phyloP scores from a whole-genome alignment of 1,139 yeast species.

The Pichia sp. region DNA sequence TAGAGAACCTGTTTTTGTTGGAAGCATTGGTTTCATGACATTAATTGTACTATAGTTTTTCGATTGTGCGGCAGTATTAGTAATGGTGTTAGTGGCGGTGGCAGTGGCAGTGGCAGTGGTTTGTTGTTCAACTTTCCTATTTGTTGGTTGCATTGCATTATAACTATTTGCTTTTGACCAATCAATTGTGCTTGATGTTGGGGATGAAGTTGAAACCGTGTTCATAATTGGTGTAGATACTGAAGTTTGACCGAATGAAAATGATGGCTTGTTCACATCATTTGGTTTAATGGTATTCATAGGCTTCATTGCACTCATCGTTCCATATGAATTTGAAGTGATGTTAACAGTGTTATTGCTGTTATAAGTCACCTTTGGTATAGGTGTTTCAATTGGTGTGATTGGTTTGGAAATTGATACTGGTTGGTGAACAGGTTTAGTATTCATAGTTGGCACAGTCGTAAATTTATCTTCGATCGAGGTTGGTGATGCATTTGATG shows the following conservation, averaged over 20 bases:
- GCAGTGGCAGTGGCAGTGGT: too few relatives aligned
- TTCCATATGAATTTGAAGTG: not conserved
- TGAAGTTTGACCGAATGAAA: constrained; percentile 10
- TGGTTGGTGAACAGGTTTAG: not conserved
- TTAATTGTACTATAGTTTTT: not conserved
- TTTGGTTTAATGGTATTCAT: not conserved
- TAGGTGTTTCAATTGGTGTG: not conserved
- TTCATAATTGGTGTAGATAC: not conserved
- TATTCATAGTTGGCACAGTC: not conserved
- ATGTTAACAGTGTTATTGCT: not conserved
- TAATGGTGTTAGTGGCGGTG: too few relatives aligned
- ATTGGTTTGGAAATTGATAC: not conserved
- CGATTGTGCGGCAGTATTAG: not conserved
- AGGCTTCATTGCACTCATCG: not conserved
- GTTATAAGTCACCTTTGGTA: not conserved
- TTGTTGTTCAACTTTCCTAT: too few relatives aligned
- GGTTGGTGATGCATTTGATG: not conserved
- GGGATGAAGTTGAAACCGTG: not conserved
- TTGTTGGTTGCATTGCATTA: constrained; percentile 11
- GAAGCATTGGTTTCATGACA: not conserved
- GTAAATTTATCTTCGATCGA: not conserved
- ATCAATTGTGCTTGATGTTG: constrained; percentile 4
- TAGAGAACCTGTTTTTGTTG: not conserved
- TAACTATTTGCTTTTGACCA: constrained; percentile 9
- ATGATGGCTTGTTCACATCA: not conserved